A percentile compares a stretch with the other conserved stretches of the same genome.
These are phyloP conservation scores for Thinopyrum obtusiflorum DNA, from an alignment of 202 grass and related monocot species.

Conservation along the genomic window DNA sequence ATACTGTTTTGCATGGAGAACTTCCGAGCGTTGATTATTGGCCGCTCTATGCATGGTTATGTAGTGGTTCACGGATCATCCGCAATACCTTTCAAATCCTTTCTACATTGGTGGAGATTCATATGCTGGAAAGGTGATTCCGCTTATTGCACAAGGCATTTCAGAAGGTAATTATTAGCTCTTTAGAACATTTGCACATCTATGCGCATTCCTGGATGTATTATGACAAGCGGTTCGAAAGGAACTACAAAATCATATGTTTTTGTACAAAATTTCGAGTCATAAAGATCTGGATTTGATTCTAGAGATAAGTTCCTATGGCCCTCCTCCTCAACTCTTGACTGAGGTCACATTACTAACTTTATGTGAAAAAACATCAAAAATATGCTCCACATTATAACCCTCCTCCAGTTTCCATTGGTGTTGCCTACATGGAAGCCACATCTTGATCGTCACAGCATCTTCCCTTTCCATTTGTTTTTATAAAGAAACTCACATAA, in stretches of 20 bases:
- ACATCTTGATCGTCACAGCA: too few relatives aligned
- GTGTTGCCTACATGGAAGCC: too few relatives aligned
- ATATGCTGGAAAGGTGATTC: slow-evolving; percentile 46
- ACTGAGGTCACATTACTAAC: not conserved
- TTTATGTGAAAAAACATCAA: not conserved
- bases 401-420: too few relatives aligned
- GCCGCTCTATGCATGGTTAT: not conserved
- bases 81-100: slow-evolving; percentile 26
- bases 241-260: too few relatives aligned
- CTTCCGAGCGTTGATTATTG: not conserved
- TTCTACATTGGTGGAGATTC: slow-evolving; percentile 62
- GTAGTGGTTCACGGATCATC: slow-evolving; percentile 52
- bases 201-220: too few relatives aligned
- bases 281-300: too few relatives aligned
- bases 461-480: too few relatives aligned
- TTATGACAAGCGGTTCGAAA: too few relatives aligned
- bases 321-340: not conserved
- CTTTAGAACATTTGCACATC: not conserved
- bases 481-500: too few relatives aligned
- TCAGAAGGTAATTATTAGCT: slow-evolving; percentile 27
- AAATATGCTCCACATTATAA: not conserved
- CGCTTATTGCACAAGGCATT: slow-evolving; percentile 26
- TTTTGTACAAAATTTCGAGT: too few relatives aligned
- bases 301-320: too few relatives aligned
- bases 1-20: not conserved